Conservation (phyloP, 1,139 yeast species). For the Zygosaccharomyces pseudobailii region DNA sequence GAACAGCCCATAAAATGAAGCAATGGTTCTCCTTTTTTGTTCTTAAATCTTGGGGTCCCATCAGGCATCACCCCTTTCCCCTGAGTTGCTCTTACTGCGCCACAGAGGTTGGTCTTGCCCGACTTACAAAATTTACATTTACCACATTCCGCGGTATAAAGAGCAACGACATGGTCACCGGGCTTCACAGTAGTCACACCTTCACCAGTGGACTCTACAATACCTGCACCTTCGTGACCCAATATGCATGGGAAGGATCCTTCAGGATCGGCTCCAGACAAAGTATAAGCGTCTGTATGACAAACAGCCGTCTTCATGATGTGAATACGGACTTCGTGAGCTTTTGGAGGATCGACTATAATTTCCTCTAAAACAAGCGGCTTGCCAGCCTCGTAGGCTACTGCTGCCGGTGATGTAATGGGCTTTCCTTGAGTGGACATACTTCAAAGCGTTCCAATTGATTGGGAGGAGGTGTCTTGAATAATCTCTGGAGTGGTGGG, state of each 20-base stretch:
- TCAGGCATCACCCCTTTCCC: conserved; percentile 95
- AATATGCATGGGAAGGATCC: conserved; percentile 89
- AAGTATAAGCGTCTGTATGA: conserved; percentile 96
- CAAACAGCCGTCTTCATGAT: conserved; percentile 88
- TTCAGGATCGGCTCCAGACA: conserved; percentile 93
- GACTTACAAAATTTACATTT: conserved; percentile 93
- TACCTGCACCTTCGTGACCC: conserved; percentile 98
- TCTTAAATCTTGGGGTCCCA: conserved; percentile 80
- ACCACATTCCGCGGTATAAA: conserved; percentile 94
- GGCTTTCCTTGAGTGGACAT: conserved; percentile 43
- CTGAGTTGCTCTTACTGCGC: conserved; percentile 84
- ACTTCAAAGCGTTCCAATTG: too few species aligned
- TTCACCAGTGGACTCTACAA: conserved; percentile 88
- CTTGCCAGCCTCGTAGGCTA: conserved; percentile 93
- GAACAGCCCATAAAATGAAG: conserved; percentile 97
- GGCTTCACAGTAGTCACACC: conserved; percentile 82
- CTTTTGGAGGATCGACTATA: conserved; percentile 89
- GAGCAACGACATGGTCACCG: conserved; percentile 87
- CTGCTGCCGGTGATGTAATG: conserved; percentile 90
- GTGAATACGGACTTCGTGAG: conserved; percentile 95
- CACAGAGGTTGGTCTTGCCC: conserved; percentile 94
- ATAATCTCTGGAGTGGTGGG: too few species aligned
- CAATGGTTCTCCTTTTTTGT: conserved; percentile 73
- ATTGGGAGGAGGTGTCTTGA: too few species aligned
- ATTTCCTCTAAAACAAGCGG: conserved; percentile 82